Evolutionary conservation across 164 flowering plant genomes (phyloP).

Genomic region (Umbellularia californica): DNA sequence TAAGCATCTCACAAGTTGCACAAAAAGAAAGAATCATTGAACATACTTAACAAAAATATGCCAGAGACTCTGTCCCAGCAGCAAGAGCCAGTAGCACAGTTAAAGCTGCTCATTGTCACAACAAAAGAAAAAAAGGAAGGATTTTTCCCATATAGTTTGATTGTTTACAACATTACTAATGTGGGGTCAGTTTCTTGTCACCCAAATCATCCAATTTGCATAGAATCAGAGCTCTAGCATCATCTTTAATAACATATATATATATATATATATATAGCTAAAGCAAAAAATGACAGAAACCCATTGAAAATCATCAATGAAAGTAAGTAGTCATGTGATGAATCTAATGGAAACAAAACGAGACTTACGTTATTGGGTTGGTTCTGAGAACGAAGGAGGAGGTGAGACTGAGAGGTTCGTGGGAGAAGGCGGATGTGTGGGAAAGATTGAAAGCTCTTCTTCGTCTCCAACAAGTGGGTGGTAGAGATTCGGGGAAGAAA

Average conservation of each 20-base stretch:
- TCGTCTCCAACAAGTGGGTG: not conserved
- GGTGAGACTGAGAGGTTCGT: not conserved
- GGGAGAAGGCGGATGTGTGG: not conserved
- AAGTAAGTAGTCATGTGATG: not conserved
- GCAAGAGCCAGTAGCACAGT: too few species aligned
- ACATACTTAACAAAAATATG: not conserved
- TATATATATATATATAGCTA: too few species aligned
- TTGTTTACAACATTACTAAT: not conserved
- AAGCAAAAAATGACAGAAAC: too few species aligned
- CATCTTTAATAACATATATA: too few species aligned
- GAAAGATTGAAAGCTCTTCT: not conserved
- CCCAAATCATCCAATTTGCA: not conserved
- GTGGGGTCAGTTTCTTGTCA: not conserved
- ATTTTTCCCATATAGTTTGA: not conserved
- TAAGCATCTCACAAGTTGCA: not conserved
- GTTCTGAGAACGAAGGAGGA: conserved; percentile 8
- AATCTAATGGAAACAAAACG: not conserved
- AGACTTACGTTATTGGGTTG: conserved; percentile 16
- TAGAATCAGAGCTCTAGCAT: not conserved
- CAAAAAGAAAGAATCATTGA: not conserved
- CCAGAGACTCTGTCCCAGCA: too few species aligned
- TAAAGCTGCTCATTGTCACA: too few species aligned
- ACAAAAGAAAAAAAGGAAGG: not conserved
- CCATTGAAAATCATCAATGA: not conserved
- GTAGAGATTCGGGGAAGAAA: too few species aligned